Evolutionary conservation across 2,329 filamentous ascomycete species (phyloP).

Genomic region (Aspergillus aculeatinus): DNA sequence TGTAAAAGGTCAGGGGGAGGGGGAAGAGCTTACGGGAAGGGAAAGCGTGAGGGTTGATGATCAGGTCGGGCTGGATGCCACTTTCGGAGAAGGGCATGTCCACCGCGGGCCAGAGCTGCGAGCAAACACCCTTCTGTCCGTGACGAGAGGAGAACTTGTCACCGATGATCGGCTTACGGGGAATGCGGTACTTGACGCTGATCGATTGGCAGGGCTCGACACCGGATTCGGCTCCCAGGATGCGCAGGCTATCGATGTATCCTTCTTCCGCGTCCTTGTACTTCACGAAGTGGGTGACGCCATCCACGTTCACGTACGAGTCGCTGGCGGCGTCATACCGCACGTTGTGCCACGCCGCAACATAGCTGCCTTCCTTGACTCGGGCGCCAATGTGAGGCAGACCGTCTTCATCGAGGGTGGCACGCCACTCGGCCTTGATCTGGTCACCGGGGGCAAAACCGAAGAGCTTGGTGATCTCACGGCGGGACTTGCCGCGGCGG

Average conservation of each 20-base stretch:
- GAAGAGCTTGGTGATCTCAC: constrained; percentile 76
- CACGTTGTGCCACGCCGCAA: constrained; percentile 89
- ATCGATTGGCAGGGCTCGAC: constrained; percentile 82
- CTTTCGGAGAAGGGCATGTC: constrained; percentile 98
- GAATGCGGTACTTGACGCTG: constrained; percentile 89
- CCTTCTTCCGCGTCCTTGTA: constrained; percentile 91
- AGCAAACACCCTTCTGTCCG: constrained; percentile 95
- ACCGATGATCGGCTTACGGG: constrained; percentile 86
- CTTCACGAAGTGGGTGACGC: constrained; percentile 80
- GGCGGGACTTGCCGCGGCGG: constrained; percentile 63
- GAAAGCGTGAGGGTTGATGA: constrained; percentile 99
- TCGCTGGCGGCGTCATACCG: constrained; percentile 69
- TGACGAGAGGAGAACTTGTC: constrained; percentile 99
- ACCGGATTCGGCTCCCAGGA: constrained; percentile 82
- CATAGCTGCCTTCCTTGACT: constrained; percentile 75
- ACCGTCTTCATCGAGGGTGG: constrained; percentile 81
- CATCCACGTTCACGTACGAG: constrained; percentile 81
- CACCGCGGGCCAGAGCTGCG: constrained; percentile 88
- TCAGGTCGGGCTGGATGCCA: constrained; percentile 94
- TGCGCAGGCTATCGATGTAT: constrained; percentile 87
- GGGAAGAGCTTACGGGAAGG: constrained; percentile 65
- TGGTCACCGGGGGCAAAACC: constrained; percentile 80
- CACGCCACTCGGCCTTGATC: constrained; percentile 68
- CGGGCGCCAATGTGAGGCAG: constrained; percentile 76
- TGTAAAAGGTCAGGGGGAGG: background rate